Base-by-base conservation (phyloP, 1,284 basidiomycete species). In the Fistulina hepatica region DNA sequence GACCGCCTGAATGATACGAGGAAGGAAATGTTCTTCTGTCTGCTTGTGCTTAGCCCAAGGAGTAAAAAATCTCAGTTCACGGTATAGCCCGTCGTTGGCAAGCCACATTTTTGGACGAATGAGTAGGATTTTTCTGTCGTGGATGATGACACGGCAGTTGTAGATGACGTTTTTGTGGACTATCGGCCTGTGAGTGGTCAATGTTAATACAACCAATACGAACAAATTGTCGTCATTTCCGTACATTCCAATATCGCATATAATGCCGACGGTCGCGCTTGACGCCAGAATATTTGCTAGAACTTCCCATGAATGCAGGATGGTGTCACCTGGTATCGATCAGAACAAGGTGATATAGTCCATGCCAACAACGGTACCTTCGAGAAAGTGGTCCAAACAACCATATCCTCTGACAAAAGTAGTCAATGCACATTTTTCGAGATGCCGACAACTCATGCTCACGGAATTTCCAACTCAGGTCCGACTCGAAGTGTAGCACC, bases 31-130 rank as follows among this genome's bases (percentile, higher is more conserved):
- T 36, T 89, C 82, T 57, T 98, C 94, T 51, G 77, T 81, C 55
- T 90, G 72, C 19, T 80, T 73, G 50, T 86, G 81, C 55, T 92
- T 92, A 55, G 70, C 65, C 94, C 95, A 98, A 0, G 94, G 92
- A 1, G 94, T 92, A 51, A 98, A 98, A 61, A 90, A 94, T 23
- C 95, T 70, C 50, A 97, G 69, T 60, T 98, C 94, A 32, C 94
- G 81, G 57, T 98, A 98, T 57, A 98, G 97, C 8, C 94, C 94
- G 51, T 97, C 92, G 53, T 98, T 98, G 3, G 94, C 94, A 43
- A 98, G 70, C 94, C 94, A 98, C 91, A 98, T 93, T 64, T 98
- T 98, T 1, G 94, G 95, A 9, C 95, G 76, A 49, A 98, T 97
- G 48, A 95, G 73, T 2, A 97, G 59, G 46, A 98, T 91, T 60